phyloP scores from a whole-genome alignment of 2,329 filamentous ascomycete species.

The Cladosporium sp. region DNA sequence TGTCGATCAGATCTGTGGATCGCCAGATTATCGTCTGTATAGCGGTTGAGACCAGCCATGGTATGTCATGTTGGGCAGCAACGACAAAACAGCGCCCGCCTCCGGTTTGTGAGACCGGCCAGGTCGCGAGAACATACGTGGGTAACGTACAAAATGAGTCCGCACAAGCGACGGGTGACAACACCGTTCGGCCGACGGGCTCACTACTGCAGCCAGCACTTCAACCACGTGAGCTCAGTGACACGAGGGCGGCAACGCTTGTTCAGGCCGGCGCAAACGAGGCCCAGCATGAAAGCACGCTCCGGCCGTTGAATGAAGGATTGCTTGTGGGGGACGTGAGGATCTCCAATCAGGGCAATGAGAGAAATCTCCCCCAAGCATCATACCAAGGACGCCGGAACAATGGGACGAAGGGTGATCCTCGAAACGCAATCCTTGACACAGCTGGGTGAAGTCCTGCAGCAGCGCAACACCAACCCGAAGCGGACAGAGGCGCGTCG shows the following conservation, averaged over 20 bases:
- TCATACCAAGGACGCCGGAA: too few relatives aligned
- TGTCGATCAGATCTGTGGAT: too few relatives aligned
- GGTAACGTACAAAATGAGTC: not conserved
- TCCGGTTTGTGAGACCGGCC: not conserved
- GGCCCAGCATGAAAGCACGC: not conserved
- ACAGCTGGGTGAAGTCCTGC: too few relatives aligned
- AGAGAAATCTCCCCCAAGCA: too few relatives aligned
- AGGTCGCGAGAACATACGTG: too few relatives aligned
- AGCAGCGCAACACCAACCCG: not conserved
- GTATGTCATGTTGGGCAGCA: slow-evolving; percentile 8
- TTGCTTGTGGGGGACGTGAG: too few relatives aligned
- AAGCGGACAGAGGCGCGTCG: not conserved
- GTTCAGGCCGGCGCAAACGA: slow-evolving; percentile 4
- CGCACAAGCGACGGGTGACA: slow-evolving; percentile 5
- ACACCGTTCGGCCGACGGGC: not conserved
- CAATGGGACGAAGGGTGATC: not conserved
- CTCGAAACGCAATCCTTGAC: too few relatives aligned
- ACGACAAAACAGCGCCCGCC: slow-evolving; percentile 1
- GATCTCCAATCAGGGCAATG: not conserved
- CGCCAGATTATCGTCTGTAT: not conserved
- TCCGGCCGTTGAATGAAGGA: too few relatives aligned
- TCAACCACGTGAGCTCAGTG: slow-evolving; percentile 10
- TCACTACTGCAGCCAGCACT: not conserved
- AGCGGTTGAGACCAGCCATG: not conserved
- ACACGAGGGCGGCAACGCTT: not conserved